These are phyloP conservation scores for Monilinia polystroma DNA, from an alignment of 2,329 filamentous ascomycete genomes.

Conservation along the genomic window DNA sequence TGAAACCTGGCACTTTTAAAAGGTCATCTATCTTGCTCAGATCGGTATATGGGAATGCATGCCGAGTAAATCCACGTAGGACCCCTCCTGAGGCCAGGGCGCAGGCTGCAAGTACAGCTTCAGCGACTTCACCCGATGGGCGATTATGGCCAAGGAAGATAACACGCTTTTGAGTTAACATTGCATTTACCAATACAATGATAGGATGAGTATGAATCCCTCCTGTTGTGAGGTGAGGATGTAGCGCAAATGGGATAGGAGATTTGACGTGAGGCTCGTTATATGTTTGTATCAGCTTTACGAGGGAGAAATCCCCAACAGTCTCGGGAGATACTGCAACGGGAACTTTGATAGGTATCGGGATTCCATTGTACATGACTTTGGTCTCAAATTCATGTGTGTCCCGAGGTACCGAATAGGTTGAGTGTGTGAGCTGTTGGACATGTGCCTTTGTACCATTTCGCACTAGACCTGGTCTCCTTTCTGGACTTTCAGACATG, in stretches of 20 bases:
- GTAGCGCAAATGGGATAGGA: slow-evolving; percentile 79
- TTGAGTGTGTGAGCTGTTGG: slow-evolving; percentile 52
- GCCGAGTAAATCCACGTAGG: slow-evolving; percentile 89
- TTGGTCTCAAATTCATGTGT: slow-evolving; percentile 97
- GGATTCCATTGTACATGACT: slow-evolving; percentile 94
- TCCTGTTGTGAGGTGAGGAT: slow-evolving; percentile 90
- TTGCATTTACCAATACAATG: slow-evolving; percentile 89
- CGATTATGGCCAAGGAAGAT: slow-evolving; percentile 95
- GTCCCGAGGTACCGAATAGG: slow-evolving; percentile 80
- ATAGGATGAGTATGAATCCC: slow-evolving; percentile 89
- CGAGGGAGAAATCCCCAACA: slow-evolving; percentile 93
- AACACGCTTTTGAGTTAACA: slow-evolving; percentile 93
- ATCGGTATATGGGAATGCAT: slow-evolving; percentile 97
- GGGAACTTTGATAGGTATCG: slow-evolving; percentile 94
- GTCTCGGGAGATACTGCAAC: slow-evolving; percentile 92
- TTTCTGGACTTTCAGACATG: slow-evolving; percentile 48
- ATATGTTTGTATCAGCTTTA: slow-evolving; percentile 96
- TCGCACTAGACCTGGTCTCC: slow-evolving; percentile 44
- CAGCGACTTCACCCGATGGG: slow-evolving; percentile 92
- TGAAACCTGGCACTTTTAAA: slow-evolving; percentile 93
- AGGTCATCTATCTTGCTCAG: slow-evolving; percentile 97
- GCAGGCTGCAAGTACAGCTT: slow-evolving; percentile 97
- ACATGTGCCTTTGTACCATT: slow-evolving; percentile 63
- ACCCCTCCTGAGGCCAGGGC: slow-evolving; percentile 88
- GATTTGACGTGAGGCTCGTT: slow-evolving; percentile 77